Conservation (phyloP, 2,329 filamentous ascomycete species). For the Cladobotryum mycophilum region DNA sequence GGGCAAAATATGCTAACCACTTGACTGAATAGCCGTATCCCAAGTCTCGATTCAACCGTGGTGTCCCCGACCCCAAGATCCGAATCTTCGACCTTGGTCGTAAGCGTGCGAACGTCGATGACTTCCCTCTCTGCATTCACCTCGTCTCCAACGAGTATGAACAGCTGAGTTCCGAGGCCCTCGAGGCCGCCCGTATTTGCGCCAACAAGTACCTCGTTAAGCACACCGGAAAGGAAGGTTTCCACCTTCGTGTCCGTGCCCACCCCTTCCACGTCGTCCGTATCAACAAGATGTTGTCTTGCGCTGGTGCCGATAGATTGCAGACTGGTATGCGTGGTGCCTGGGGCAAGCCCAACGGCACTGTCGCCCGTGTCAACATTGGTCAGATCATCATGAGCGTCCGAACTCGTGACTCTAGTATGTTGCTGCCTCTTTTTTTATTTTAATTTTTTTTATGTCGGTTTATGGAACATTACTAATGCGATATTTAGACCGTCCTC, state of each 20-base stretch:
- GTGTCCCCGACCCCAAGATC: slow-evolving; percentile 81
- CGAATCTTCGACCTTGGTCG: slow-evolving; percentile 98
- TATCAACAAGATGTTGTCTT: slow-evolving; percentile 99
- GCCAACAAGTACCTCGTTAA: slow-evolving; percentile 96
- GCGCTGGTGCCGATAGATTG: slow-evolving; percentile 99
- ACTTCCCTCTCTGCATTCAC: slow-evolving; percentile 99
- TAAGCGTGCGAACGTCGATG: slow-evolving; percentile 98
- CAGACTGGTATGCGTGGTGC: slow-evolving; percentile 99
- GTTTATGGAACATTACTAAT: slow-evolving; percentile 22
- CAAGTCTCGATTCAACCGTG: slow-evolving; percentile 99
- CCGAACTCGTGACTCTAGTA: slow-evolving; percentile 90
- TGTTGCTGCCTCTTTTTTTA: slow-evolving; percentile 31
- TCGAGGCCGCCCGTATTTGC: slow-evolving; percentile 99
- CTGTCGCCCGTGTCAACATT: slow-evolving; percentile 99
- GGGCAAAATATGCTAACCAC: slow-evolving; percentile 14
- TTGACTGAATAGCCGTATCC: slow-evolving; percentile 69
- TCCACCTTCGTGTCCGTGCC: slow-evolving; percentile 74
- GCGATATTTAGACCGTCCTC: slow-evolving; percentile 61
- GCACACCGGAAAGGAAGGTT: slow-evolving; percentile 64
- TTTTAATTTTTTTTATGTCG: background rate
- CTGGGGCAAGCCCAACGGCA: slow-evolving; percentile 99
- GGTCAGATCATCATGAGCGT: slow-evolving; percentile 98
- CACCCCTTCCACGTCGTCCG: slow-evolving; percentile 99
- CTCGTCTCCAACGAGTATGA: slow-evolving; percentile 99
- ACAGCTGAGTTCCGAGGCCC: slow-evolving; percentile 98